phyloP scores from a whole-genome alignment of 129 eudicot genomes.

The Cynara cardunculus region DNA sequence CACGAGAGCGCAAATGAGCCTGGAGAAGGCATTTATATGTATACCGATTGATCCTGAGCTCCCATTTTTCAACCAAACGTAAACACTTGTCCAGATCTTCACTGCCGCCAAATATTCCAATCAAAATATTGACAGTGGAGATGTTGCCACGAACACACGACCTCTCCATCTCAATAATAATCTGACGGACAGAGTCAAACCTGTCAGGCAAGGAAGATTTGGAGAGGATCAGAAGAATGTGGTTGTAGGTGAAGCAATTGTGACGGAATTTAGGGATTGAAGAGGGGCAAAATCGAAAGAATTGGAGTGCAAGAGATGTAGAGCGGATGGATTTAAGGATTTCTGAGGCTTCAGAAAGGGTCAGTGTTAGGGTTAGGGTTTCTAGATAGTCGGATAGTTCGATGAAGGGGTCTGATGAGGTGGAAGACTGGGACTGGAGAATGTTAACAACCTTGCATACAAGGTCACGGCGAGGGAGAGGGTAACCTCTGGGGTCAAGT shows the following conservation, averaged over 20 bases:
- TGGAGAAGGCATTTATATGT: conserved; percentile 76
- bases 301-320: conserved; percentile 54
- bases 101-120: conserved; percentile 51
- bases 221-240: conserved; percentile 54
- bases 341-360: conserved; percentile 75
- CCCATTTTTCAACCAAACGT: conserved; percentile 71
- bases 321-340: conserved; percentile 70
- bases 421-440: conserved; percentile 44
- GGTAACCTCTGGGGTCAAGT: conserved; percentile 61
- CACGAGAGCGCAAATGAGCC: conserved; percentile 62
- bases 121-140: conserved; percentile 79
- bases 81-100: conserved; percentile 66
- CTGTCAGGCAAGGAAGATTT: conserved; percentile 43
- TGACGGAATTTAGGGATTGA: conserved; percentile 71
- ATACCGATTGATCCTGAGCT: conserved; percentile 62
- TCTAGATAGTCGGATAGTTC: conserved; percentile 53
- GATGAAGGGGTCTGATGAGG: conserved; percentile 42
- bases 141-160: conserved; percentile 51
- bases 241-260: conserved; percentile 77
- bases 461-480: conserved; percentile 85
- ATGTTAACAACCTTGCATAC: conserved; percentile 60
- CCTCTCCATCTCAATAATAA: conserved; percentile 59
- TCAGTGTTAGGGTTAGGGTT: conserved; percentile 52
- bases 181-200: conserved; percentile 34
- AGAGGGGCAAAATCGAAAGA: conserved; percentile 66